Base-by-base conservation (phyloP, 768 basidiomycete species). In the Gloeostereum incarnatum region DNA sequence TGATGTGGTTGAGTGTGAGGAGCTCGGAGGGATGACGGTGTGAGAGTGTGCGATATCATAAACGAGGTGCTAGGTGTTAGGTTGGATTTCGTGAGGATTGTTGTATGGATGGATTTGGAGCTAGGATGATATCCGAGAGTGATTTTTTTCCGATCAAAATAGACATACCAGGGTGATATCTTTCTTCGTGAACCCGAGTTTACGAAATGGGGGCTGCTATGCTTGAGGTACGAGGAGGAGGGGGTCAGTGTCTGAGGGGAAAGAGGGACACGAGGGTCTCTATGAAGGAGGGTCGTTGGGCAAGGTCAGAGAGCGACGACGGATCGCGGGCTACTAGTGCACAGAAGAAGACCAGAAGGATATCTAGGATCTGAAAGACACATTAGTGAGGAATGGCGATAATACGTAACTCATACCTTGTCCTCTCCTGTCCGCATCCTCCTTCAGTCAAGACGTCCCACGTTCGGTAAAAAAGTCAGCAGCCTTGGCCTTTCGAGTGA, bases 401-500 rank as follows among this genome's bases (percentile, higher is more conserved):
- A 14, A 9, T 22, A 22, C 24, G 13, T n/a, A 11, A 21, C 25
- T 35, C 39, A 6, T 31, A 56, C 66, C 60, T 49, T 57, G 65
- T 81, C 85, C 45, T 83, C 77, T 68, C 71, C 27, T 58, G 58
- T 1, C 78, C 78, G 11, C 68, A 80, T 2, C 77, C 78, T 2
- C 78, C 74, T 6, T 59, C 62, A 30, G 65, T 50, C 25, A 89
- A 62, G 8, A 75, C 64, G 38, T 80, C 74, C 83, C 84, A 91
- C 2, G 81, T 76, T 26, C 68, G 71, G 61, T 56, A 19, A 79
- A 66, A 42, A 88, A 85, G 49, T 89, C 86, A 0, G 84, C 74
- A 0, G 80, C 75, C 46, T 79, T 84, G 2, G 85, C 84, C 47
- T 81, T 81, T 3, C 87, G 75, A n/a, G 74, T 65, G 49, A 90